These are phyloP conservation scores for Xylaria sp. DNA, from an alignment of 495 filamentous ascomycete species.

Conservation along the genomic window DNA sequence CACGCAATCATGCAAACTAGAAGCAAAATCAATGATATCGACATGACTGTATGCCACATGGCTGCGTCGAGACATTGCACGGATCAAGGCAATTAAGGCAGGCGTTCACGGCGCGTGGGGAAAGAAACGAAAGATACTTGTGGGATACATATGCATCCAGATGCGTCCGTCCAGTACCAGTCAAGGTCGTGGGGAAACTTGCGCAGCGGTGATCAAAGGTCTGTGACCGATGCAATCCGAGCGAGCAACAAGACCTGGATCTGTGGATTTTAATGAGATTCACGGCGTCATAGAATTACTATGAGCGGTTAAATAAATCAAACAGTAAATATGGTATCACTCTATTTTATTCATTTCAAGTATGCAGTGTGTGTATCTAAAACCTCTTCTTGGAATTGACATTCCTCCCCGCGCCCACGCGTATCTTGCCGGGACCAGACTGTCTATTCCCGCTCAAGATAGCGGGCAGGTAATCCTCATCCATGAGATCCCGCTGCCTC, in stretches of 20 bases:
- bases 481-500: constrained; percentile 86
- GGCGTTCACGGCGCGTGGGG: constrained; percentile 24
- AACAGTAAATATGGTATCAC: constrained; percentile 27
- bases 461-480: constrained; percentile 87
- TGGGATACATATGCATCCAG: neutral
- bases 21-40: neutral
- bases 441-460: constrained; percentile 82
- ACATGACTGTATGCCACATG: neutral
- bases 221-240: neutral
- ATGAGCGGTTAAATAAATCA: neutral
- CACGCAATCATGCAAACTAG: neutral
- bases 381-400: constrained; percentile 79
- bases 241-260: neutral
- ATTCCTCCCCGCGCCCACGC: constrained; percentile 84
- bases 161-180: neutral
- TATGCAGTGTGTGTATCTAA: constrained; percentile 27
- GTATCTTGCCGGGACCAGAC: constrained; percentile 67
- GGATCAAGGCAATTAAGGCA: constrained; percentile 14
- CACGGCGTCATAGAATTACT: neutral
- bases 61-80: neutral
- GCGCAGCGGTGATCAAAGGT: neutral
- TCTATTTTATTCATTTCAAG: neutral
- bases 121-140: neutral
- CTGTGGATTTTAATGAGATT: neutral
- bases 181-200: neutral